Evolutionary conservation across 495 filamentous ascomycete species (phyloP).

Genomic region (Apodospora peruviana): DNA sequence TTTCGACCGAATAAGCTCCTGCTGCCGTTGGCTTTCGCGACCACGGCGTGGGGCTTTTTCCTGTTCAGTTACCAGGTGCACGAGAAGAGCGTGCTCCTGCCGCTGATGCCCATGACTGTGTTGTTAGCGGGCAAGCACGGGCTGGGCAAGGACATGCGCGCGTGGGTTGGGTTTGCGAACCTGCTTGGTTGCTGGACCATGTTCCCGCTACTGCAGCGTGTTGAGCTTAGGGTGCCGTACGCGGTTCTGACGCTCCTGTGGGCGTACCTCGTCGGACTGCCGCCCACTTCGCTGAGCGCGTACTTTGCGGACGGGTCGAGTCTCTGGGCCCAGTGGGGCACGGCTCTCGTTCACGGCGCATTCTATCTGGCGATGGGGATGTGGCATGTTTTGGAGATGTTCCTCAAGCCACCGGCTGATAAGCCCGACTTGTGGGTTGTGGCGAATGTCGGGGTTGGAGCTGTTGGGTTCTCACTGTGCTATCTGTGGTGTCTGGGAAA

Average conservation of each 20-base stretch:
- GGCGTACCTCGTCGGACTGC: conserved; percentile 84
- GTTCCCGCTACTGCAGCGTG: conserved; percentile 82
- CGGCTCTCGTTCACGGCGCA: conserved; percentile 60
- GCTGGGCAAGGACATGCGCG: conserved; percentile 64
- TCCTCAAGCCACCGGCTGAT: conserved; percentile 56
- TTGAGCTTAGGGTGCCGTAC: conserved; percentile 80
- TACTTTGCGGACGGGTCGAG: conserved; percentile 51
- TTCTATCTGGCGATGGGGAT: conserved; percentile 72
- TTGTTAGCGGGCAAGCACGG: conserved; percentile 73
- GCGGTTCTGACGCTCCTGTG: conserved; percentile 76
- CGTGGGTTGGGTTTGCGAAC: conserved; percentile 93
- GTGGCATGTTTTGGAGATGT: conserved; percentile 74
- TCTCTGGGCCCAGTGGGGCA: conserved; percentile 43
- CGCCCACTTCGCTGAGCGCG: conserved; percentile 63
- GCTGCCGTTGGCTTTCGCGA: conserved; percentile 70
- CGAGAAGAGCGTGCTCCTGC: conserved; percentile 91
- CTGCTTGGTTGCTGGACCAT: conserved; percentile 88
- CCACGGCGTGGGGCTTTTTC: conserved; percentile 93
- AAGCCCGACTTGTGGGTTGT: conserved; percentile 96
- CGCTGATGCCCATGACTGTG: conserved; percentile 85
- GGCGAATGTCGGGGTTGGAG: conserved; percentile 77
- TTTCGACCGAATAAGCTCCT: conserved; percentile 69
- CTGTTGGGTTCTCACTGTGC: conserved; percentile 76
- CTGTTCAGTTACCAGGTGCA: conserved; percentile 96
- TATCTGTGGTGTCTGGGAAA: conserved; percentile 85